Conservation (phyloP, 805 yeast species). For the Zygosaccharomyces siamensis region DNA sequence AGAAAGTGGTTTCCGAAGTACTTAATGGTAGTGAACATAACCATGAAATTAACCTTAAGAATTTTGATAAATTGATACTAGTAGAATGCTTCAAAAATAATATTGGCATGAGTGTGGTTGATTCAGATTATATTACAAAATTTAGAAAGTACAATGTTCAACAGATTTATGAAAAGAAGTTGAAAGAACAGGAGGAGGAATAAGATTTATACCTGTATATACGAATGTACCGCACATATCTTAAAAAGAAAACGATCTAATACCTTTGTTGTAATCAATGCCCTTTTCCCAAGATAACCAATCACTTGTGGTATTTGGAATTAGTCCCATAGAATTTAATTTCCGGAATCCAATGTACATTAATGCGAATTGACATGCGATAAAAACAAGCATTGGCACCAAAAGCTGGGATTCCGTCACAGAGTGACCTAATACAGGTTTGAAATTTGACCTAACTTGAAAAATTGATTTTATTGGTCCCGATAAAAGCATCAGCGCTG, state of each 20-base stretch:
- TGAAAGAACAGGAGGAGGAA: conserved; percentile 15
- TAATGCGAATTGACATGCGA: conserved; percentile 47
- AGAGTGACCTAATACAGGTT: conserved; percentile 39
- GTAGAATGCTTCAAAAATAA: conserved; percentile 87
- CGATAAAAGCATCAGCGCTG: conserved; percentile 78
- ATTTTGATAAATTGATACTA: conserved; percentile 70
- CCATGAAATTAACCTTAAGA: conserved; percentile 75
- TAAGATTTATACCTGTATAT: conserved; percentile 5
- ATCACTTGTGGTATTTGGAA: conserved; percentile 82
- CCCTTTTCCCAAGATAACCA: conserved; percentile 84
- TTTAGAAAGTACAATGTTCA: conserved; percentile 73
- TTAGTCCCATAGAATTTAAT: conserved; percentile 78
- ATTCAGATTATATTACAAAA: conserved; percentile 47
- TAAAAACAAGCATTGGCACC: conserved; percentile 44
- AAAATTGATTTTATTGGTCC: conserved; percentile 72
- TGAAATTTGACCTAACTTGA: conserved; percentile 52
- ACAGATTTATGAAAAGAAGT: conserved; percentile 57
- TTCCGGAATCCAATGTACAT: conserved; percentile 81
- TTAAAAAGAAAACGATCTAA: conserved; percentile 25
- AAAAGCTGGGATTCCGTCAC: conserved; percentile 21
- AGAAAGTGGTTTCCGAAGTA: conserved; percentile 62
- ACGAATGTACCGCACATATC: background rate
- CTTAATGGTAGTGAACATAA: conserved; percentile 54
- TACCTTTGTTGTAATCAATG: conserved; percentile 21
- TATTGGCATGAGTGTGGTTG: conserved; percentile 81